Evolutionary conservation across 345 rosid species (phyloP).

Genomic region (Salix udensis): DNA sequence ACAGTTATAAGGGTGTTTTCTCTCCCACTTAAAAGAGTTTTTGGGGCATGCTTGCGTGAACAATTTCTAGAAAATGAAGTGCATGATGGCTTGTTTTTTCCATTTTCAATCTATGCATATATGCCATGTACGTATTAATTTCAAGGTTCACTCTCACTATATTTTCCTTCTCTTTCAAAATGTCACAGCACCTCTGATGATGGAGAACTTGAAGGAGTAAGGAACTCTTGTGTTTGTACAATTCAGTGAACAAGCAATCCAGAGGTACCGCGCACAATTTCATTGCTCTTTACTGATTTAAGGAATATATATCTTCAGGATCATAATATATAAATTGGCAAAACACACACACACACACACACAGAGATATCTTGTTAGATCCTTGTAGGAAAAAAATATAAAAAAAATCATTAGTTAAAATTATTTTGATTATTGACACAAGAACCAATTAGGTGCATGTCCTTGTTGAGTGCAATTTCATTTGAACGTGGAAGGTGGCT

Average conservation of each 20-base stretch:
- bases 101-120: neutral
- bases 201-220: slow-evolving; percentile 53
- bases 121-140: neutral
- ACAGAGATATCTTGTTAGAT: neutral
- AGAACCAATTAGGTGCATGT: neutral
- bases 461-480: neutral
- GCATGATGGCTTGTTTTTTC: neutral
- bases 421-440: neutral
- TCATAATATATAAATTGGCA: neutral
- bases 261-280: neutral
- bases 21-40: neutral
- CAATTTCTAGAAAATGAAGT: neutral
- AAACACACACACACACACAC: too few species aligned
- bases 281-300: neutral
- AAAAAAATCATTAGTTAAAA: neutral
- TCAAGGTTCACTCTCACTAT: neutral
- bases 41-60: slow-evolving; percentile 6
- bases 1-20: neutral
- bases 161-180: neutral
- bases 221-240: slow-evolving; percentile 54
- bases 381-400: too few species aligned
- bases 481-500: neutral
- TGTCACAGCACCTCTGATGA: slow-evolving; percentile 48
- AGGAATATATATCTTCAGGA: neutral
- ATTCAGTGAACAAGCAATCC: slow-evolving; percentile 48